Percentiles rank a stretch among this genome's conserved stretches.
Evolutionary conservation across 2,329 filamentous ascomycete species (phyloP).

Genomic region (Aspergillus eucalypticola): DNA sequence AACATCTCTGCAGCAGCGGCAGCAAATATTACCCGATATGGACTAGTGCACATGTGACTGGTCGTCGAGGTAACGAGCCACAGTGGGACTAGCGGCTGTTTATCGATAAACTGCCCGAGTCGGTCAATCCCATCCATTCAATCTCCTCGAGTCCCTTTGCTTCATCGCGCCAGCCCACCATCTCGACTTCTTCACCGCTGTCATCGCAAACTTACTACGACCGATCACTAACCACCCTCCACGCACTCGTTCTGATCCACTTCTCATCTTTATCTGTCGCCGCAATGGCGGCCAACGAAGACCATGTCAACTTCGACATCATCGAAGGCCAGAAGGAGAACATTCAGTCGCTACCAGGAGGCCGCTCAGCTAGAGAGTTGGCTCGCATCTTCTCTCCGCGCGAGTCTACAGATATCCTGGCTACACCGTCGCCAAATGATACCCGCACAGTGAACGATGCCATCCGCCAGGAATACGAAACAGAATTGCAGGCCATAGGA

Average conservation of each 20-base stretch:
- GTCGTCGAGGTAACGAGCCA: conserved; percentile 33
- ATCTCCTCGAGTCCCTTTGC: not conserved
- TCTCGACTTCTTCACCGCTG: not conserved
- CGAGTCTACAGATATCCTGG: conserved; percentile 52
- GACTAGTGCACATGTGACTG: conserved; percentile 28
- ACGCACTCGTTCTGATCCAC: not conserved
- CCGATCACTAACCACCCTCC: not conserved
- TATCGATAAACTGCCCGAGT: conserved; percentile 34
- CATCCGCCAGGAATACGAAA: conserved; percentile 80
- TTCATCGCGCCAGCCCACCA: conserved; percentile 4
- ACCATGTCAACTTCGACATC: conserved; percentile 70
- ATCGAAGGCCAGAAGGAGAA: conserved; percentile 98
- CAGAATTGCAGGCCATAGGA: conserved; percentile 72
- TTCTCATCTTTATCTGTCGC: conserved; percentile 50
- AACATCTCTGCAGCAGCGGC: not conserved
- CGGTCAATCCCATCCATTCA: not conserved
- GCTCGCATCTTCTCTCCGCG: conserved; percentile 66
- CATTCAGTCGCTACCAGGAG: conserved; percentile 88
- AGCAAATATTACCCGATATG: conserved; percentile 18
- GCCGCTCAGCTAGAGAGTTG: conserved; percentile 84
- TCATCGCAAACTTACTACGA: not conserved
- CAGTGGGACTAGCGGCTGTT: conserved; percentile 30
- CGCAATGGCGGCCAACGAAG: conserved; percentile 44
- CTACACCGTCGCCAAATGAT: conserved; percentile 67
- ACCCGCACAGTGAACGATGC: conserved; percentile 76